Percentiles rank a stretch among this genome's conserved stretches.
phyloP scores from a whole-genome alignment of 768 basidiomycete species.

The Lentinula aciculospora region DNA sequence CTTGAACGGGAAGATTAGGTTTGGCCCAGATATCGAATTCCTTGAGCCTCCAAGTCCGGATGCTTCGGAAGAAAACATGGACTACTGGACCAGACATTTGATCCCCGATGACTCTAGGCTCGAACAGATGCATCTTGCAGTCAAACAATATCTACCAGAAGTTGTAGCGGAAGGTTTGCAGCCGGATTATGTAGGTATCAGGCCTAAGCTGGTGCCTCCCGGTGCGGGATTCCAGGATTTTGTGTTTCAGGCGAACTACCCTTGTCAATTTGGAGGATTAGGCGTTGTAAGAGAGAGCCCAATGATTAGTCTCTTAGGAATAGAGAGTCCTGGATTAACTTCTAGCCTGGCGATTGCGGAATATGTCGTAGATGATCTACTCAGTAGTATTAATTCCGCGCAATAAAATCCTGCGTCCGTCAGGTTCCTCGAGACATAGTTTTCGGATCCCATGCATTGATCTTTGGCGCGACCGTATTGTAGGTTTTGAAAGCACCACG shows the following conservation, averaged over 20 bases:
- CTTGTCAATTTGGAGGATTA: slow-evolving; percentile 23
- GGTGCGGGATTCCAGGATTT: slow-evolving; percentile 83
- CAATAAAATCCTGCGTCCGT: background rate
- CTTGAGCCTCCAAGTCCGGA: slow-evolving; percentile 47
- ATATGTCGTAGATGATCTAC: slow-evolving; percentile 61
- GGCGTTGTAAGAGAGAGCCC: slow-evolving; percentile 24
- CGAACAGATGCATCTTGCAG: slow-evolving; percentile 61
- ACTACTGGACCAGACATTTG: slow-evolving; percentile 75
- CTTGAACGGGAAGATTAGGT: slow-evolving; percentile 76
- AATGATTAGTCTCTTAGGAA: slow-evolving; percentile 84
- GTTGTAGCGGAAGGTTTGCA: slow-evolving; percentile 55
- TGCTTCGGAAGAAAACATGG: slow-evolving; percentile 38
- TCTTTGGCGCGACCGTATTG: slow-evolving; percentile 81
- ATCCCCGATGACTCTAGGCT: slow-evolving; percentile 57
- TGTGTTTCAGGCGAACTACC: slow-evolving; percentile 59
- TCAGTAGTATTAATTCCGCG: slow-evolving; percentile 18
- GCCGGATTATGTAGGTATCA: slow-evolving; percentile 80
- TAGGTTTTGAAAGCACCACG: slow-evolving; percentile 87
- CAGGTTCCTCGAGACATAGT: slow-evolving; percentile 37
- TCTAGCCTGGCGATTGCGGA: slow-evolving; percentile 85
- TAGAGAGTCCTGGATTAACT: slow-evolving; percentile 92
- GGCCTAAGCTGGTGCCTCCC: slow-evolving; percentile 82
- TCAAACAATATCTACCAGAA: slow-evolving; percentile 68
- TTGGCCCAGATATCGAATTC: slow-evolving; percentile 94
- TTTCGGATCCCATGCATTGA: slow-evolving; percentile 80